phyloP scores from a whole-genome alignment of 2,329 filamentous ascomycete species.

The Endocalyx cinctus region DNA sequence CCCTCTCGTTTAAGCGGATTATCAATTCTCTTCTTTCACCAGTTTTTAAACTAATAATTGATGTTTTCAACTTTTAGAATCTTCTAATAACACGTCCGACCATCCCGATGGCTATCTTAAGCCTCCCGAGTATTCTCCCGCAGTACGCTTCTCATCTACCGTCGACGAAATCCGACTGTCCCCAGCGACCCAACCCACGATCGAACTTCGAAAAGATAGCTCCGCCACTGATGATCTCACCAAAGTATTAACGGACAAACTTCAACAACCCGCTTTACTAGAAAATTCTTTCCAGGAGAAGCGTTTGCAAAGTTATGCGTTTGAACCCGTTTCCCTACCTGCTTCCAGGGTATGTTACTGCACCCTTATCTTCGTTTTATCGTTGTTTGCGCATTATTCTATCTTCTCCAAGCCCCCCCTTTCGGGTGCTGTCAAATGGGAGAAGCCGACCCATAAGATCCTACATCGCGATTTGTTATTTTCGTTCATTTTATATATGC shows the following conservation, averaged over 20 bases:
- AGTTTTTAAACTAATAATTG: too few relatives aligned
- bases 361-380: constrained; percentile 15
- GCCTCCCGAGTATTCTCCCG: constrained; percentile 32
- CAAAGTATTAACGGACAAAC: constrained; percentile 63
- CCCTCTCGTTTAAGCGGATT: too few relatives aligned
- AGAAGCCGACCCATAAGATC: background rate
- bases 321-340: constrained; percentile 86
- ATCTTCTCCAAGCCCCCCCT: background rate
- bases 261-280: constrained; percentile 74
- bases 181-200: constrained; percentile 20
- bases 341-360: constrained; percentile 66
- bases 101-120: constrained; percentile 19
- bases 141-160: constrained; percentile 68
- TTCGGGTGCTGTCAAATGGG: background rate
- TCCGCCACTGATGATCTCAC: constrained; percentile 58
- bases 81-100: constrained; percentile 14
- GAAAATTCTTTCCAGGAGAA: constrained; percentile 76
- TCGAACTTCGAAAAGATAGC: constrained; percentile 24
- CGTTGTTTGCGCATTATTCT: background rate
- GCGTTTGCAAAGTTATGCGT: constrained; percentile 81
- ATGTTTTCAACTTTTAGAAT: constrained; percentile 15
- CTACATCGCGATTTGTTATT: too few relatives aligned
- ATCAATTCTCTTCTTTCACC: too few relatives aligned
- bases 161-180: constrained; percentile 64
- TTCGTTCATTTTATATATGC: too few relatives aligned